Evolutionary conservation across 345 rosid species (phyloP).

Genomic region (Lagerstroemia speciosa): DNA sequence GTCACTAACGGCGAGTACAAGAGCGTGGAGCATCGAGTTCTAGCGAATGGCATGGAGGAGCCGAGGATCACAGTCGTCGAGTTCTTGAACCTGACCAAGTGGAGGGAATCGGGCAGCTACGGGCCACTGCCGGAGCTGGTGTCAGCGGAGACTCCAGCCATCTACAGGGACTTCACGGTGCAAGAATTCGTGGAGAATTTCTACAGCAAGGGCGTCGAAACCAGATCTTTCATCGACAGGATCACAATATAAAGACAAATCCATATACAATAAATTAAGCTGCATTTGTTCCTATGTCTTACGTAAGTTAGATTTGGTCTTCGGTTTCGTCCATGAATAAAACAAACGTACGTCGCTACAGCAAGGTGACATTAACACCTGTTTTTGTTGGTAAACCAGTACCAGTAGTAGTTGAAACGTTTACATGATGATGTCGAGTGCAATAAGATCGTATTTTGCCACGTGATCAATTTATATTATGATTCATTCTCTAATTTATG

Average conservation of each 20-base stretch:
- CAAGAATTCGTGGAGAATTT: slow-evolving; percentile 14
- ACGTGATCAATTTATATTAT: too few species aligned
- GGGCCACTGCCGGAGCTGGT: slow-evolving; percentile 30
- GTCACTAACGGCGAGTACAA: slow-evolving; percentile 26
- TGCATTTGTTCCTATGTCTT: too few species aligned
- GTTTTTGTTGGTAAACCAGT: too few species aligned
- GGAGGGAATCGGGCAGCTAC: slow-evolving; percentile 15
- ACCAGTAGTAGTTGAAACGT: too few species aligned
- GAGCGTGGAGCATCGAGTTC: slow-evolving; percentile 27
- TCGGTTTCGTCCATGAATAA: too few species aligned
- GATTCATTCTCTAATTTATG: too few species aligned
- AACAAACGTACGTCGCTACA: too few species aligned
- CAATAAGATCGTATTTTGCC: too few species aligned
- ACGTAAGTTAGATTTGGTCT: too few species aligned
- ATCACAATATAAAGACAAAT: not conserved
- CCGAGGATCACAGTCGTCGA: slow-evolving; percentile 19
- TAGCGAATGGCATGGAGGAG: slow-evolving; percentile 20
- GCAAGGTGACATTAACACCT: too few species aligned
- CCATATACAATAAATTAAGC: too few species aligned
- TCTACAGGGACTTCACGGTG: slow-evolving; percentile 16
- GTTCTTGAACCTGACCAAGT: slow-evolving; percentile 19
- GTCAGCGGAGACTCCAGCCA: slow-evolving; percentile 16
- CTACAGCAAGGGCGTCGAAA: slow-evolving; percentile 20
- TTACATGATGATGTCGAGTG: too few species aligned
- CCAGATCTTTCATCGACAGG: slow-evolving; percentile 21